These are phyloP conservation scores for Chiua sp. DNA, from an alignment of 1,284 basidiomycete species.

Conservation along the genomic window DNA sequence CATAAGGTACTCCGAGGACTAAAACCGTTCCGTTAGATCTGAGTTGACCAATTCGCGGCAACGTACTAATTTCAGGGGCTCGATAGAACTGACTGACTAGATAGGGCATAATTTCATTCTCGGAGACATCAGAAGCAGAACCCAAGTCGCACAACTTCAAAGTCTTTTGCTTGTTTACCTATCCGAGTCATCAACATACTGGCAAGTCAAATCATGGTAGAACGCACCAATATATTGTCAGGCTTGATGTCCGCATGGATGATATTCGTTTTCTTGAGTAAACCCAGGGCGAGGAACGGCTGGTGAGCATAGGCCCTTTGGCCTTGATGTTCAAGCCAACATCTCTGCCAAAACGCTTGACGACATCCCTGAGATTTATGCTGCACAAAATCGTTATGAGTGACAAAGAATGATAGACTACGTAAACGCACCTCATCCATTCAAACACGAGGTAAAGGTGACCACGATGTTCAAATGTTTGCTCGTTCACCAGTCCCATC, in stretches of 20 bases:
- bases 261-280: conserved; percentile 88
- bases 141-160: conserved; percentile 97
- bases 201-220: conserved; percentile 9
- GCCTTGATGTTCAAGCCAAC: conserved; percentile 96
- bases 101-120: conserved; percentile 98
- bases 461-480: conserved; percentile 96
- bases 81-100: conserved; percentile 98
- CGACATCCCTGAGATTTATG: conserved; percentile 98
- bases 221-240: conserved; percentile 89
- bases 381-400: conserved; percentile 46
- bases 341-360: conserved; percentile 99
- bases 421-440: conserved; percentile 73
- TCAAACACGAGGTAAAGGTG: conserved; percentile 98
- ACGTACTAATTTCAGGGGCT: conserved; percentile 97
- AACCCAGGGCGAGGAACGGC: conserved; percentile 87
- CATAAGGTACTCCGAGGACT: conserved; percentile 97
- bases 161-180: conserved; percentile 97
- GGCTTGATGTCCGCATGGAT: conserved; percentile 99
- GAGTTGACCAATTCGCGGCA: conserved; percentile 6
- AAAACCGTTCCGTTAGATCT: conserved; percentile 23
- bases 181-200: conserved; percentile 14
- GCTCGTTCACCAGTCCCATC: conserved; percentile 69
- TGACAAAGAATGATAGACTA: not conserved
- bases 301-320: conserved; percentile 97
- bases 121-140: conserved; percentile 91